phyloP scores from a whole-genome alignment of 345 rosid genomes.

The Populus simonii region DNA sequence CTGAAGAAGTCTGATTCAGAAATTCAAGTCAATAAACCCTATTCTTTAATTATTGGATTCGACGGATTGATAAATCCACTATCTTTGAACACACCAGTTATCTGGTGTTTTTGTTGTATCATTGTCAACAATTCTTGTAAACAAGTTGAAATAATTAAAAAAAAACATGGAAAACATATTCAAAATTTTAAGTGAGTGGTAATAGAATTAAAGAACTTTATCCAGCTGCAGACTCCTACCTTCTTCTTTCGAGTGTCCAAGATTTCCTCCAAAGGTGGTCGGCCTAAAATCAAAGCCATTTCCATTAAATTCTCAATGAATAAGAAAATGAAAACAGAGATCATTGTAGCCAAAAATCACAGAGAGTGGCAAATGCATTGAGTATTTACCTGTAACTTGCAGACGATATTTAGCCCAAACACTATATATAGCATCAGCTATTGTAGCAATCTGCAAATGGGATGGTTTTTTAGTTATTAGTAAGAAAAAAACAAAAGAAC shows the following conservation, averaged over 20 bases:
- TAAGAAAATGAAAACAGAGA: neutral
- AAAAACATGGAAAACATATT: neutral
- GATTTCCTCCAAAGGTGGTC: conserved; percentile 62
- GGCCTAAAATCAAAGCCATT: conserved; percentile 44
- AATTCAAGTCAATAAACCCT: too few relatives aligned
- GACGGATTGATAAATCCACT: neutral
- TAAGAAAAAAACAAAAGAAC: neutral
- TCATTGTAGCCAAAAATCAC: neutral
- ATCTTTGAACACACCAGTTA: neutral
- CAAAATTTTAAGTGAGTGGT: neutral
- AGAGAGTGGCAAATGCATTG: neutral
- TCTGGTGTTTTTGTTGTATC: neutral
- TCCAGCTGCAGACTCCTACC: conserved; percentile 32
- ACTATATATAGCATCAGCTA: conserved; percentile 73
- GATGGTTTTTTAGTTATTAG: neutral
- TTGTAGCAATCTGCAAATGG: conserved; percentile 51
- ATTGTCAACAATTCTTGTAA: neutral
- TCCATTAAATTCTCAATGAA: neutral
- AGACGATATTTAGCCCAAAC: conserved; percentile 88
- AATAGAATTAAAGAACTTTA: neutral
- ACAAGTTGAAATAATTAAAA: neutral
- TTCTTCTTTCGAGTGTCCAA: conserved; percentile 64
- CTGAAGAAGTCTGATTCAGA: too few relatives aligned
- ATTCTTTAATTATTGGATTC: too few relatives aligned
- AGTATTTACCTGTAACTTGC: conserved; percentile 61